Percentiles rank a stretch among this genome's conserved stretches.
phyloP scores from a whole-genome alignment of 306 rosid genomes.

The Styphnolobium japonicum region DNA sequence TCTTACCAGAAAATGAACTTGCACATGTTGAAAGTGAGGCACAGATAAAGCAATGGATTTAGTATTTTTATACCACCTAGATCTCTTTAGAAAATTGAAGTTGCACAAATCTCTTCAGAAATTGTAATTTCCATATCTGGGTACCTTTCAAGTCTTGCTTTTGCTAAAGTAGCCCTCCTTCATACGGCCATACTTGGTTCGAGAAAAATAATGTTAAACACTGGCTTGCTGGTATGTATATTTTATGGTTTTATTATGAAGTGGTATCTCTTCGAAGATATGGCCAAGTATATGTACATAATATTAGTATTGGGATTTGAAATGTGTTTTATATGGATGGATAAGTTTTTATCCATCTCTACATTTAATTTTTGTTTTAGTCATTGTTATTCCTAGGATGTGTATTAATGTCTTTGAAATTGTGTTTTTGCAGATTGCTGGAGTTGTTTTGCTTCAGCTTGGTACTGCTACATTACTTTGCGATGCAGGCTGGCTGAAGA shows the following conservation, averaged over 20 bases:
- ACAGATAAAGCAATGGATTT: not conserved
- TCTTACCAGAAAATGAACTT: not conserved
- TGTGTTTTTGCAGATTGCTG: constrained; percentile 56
- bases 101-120: not conserved
- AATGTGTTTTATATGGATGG: not conserved
- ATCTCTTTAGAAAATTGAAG: not conserved
- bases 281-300: too few species aligned
- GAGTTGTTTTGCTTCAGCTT: constrained; percentile 79
- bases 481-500: constrained; percentile 80
- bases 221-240: not conserved
- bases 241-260: not conserved
- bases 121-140: not conserved
- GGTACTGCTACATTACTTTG: constrained; percentile 62
- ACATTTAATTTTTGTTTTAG: not conserved
- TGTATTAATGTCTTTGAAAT: constrained; percentile 21
- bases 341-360: not conserved
- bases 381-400: not conserved
- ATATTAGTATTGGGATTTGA: constrained; percentile 4
- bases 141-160: not conserved
- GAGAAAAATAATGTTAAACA: not conserved
- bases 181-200: not conserved
- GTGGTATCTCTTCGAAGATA: not conserved
- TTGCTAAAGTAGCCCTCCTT: not conserved
- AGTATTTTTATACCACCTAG: not conserved
- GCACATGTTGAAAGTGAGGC: not conserved